These are phyloP conservation scores for Alternaria dauci DNA, from an alignment of 2,329 filamentous ascomycete genomes.

Conservation along the genomic window DNA sequence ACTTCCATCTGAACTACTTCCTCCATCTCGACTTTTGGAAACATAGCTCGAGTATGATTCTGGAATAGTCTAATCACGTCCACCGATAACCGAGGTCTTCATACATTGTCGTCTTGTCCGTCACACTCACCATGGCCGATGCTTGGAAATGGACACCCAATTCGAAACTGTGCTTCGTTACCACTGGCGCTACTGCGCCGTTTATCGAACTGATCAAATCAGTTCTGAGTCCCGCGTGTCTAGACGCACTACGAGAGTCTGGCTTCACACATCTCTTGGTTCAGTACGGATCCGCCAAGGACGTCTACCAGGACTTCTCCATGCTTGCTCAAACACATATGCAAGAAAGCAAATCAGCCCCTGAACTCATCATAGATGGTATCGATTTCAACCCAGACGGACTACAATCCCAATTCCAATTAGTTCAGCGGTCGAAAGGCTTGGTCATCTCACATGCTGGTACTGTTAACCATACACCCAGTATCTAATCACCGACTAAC, in stretches of 20 bases:
- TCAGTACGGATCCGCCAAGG: slow-evolving; percentile 77
- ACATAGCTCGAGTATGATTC: background rate
- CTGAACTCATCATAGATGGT: slow-evolving; percentile 58
- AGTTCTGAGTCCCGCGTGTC: slow-evolving; percentile 69
- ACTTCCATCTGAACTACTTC: background rate
- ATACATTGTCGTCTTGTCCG: background rate
- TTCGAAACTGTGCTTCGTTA: slow-evolving; percentile 76
- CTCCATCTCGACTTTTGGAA: background rate
- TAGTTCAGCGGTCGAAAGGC: slow-evolving; percentile 66
- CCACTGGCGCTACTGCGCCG: slow-evolving; percentile 88
- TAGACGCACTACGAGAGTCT: slow-evolving; percentile 65
- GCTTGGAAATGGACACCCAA: slow-evolving; percentile 31
- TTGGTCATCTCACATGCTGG: slow-evolving; percentile 90
- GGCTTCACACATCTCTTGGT: slow-evolving; percentile 77
- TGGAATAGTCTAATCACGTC: background rate
- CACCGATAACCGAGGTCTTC: too few species aligned
- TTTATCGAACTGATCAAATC: slow-evolving; percentile 77
- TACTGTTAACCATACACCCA: slow-evolving; percentile 51
- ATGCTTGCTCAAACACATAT: slow-evolving; percentile 25
- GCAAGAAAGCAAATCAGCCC: slow-evolving; percentile 5
- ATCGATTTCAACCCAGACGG: slow-evolving; percentile 73
- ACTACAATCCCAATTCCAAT: slow-evolving; percentile 66
- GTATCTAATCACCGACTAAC: slow-evolving; percentile 6
- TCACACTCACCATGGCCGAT: slow-evolving; percentile 22
- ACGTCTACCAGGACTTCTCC: slow-evolving; percentile 58